Evolutionary conservation across 1,139 yeast species (phyloP), one percentile per base, ranked within the genome.

Genomic region (Candida pseudoviswanathii): DNA sequence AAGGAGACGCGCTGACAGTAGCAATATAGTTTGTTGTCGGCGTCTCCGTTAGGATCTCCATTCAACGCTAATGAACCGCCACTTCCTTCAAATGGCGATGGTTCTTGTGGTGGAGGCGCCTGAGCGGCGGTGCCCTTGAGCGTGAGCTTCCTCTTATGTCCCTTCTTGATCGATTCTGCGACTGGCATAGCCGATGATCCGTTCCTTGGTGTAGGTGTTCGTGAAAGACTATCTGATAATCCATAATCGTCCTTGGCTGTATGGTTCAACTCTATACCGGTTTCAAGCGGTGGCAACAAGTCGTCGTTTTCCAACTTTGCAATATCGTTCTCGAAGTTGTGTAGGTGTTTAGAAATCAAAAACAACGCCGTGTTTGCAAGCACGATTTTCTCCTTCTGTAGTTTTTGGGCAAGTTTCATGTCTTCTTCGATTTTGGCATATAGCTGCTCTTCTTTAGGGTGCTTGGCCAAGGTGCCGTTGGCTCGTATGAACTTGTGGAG

Each of bases 361-460:
- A 86, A 89, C 44, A 90, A 72, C 2, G 96, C 94, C 1, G 96
- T 90, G 60, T 90, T 89, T 3, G 97, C 89, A 45, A 92, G 67
- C 22, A 85, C 70, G 44, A 87, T 81, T 70, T 94, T 94, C 54
- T 89, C 96, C 55, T 81, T 79, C 63, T 92, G 97, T 34, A 89
- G 61, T 49, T 73, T 75, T 53, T 79, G 75, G 8, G 88, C 84
- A 46, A 74, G 68, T 41, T 77, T 79, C 72, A 86, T 81, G 51
- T 87, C 95, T 43, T 86, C 86, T 43, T 82, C 80, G 5, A 94
- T 86, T 59, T 86, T 86, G 37, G 80, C 76, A 58, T 81, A 80
- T 8, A 88, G 63, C 54, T 80, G 86, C 41, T 74, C 82, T 62
- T 94, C 99, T 57, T 90, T 89, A 2, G 97, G 96, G 64, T 88